Base-by-base conservation (phyloP, 148 eudicot genomes). In the Silene conica region DNA sequence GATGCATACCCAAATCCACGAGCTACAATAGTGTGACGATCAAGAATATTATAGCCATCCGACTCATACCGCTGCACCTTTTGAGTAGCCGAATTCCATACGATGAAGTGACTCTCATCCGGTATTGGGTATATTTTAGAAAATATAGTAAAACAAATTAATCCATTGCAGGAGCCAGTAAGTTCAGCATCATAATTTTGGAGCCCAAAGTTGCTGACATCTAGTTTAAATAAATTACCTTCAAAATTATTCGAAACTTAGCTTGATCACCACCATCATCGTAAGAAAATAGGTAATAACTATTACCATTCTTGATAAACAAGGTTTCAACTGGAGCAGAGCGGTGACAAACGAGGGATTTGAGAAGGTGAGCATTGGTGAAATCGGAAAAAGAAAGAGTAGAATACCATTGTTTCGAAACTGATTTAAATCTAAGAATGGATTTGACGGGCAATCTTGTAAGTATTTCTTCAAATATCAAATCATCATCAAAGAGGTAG, bases 391-490 rank as follows among this genome's bases (percentile, higher is more conserved):
- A 72, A 6, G 80, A 66, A 34, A 78, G 65, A 45, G 73, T 14
- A n/a, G 68, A 73, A 4, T 78, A 59, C 80, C 80, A 78, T 50
- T 21, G 15, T 67, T 72, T 73, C 2, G 80, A 78, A 9, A 78
- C 69, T 0, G 28, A 60, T 23, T 73, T 72, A 60, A 67, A 78
- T 31, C 67, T 21, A 12, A 50, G 4, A 15, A 76, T 19, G 31
- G 66, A 23, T 58, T 68, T 76, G 5, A 77, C 23, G 25, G 76
- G 71, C 18, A 65, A 48, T 8, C 38, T 72, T 8, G 26, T 59
- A 8, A 77, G 72, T 3, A 77, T 77, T 1, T 55, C 46, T 4
- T 52, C 9, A 5, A 26, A 19, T 20, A 77, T 56, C 2, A 77
- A 1, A n/a, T n/a, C n/a, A 56, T 77, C 80, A 63, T 71, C 56